phyloP scores from a whole-genome alignment of 441 rosid species.

The Erysimum pusillum region DNA sequence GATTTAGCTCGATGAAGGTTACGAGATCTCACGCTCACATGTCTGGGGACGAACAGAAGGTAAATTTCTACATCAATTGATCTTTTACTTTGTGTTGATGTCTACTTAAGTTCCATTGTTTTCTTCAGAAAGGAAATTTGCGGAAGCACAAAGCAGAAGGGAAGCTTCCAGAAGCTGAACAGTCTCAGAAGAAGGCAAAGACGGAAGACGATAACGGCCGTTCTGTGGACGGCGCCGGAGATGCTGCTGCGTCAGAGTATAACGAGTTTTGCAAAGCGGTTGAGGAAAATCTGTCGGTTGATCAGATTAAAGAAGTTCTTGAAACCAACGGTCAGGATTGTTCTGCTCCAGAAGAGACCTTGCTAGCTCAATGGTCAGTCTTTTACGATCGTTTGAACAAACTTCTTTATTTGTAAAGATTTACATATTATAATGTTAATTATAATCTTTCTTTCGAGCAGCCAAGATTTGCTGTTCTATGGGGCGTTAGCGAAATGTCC shows the following conservation, averaged over 20 bases:
- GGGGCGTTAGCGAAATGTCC: slow-evolving; percentile 75
- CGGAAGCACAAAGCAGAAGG: slow-evolving; percentile 86
- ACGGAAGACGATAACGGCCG: slow-evolving; percentile 48
- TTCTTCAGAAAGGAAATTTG: slow-evolving; percentile 54
- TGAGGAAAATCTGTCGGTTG: slow-evolving; percentile 59
- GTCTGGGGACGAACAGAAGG: slow-evolving; percentile 66
- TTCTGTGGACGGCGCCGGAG: slow-evolving; percentile 42
- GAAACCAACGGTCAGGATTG: slow-evolving; percentile 67
- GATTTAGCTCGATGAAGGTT: slow-evolving; percentile 53
- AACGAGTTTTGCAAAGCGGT: slow-evolving; percentile 61
- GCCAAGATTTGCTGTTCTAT: slow-evolving; percentile 76
- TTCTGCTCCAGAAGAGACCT: slow-evolving; percentile 55
- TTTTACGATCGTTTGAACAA: background rate
- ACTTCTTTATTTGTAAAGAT: background rate
- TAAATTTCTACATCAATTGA: background rate
- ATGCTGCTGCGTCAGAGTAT: slow-evolving; percentile 56
- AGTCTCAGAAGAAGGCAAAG: slow-evolving; percentile 69
- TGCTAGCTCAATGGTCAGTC: slow-evolving; percentile 65
- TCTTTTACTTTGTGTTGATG: background rate
- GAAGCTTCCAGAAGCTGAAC: slow-evolving; percentile 62
- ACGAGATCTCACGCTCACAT: slow-evolving; percentile 69
- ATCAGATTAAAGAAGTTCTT: slow-evolving; percentile 70
- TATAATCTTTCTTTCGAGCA: slow-evolving; percentile 30
- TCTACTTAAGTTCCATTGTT: background rate
- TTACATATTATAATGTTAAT: background rate